Conservation (phyloP, 495 filamentous ascomycete species). For the Talaromyces thailandensis region DNA sequence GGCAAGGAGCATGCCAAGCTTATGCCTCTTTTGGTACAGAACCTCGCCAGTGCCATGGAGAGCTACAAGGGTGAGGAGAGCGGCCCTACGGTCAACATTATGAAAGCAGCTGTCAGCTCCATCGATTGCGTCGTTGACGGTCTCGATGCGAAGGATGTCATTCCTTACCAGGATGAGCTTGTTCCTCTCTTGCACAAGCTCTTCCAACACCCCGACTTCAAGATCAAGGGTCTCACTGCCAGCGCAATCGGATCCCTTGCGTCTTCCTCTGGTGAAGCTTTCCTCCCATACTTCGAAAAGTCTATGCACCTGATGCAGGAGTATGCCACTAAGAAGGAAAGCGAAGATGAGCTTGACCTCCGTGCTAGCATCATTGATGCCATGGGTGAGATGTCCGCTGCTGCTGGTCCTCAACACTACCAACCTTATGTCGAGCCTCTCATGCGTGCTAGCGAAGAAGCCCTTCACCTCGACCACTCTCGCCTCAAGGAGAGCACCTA, state of each 20-base stretch:
- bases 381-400: conserved; percentile 82
- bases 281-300: conserved; percentile 80
- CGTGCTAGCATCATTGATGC: conserved; percentile 83
- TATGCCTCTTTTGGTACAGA: conserved; percentile 76
- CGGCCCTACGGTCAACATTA: conserved; percentile 61
- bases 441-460: conserved; percentile 88
- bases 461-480: conserved; percentile 79
- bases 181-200: conserved; percentile 76
- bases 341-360: conserved; percentile 81
- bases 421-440: conserved; percentile 81
- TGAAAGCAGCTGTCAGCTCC: conserved; percentile 82
- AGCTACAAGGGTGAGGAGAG: conserved; percentile 54
- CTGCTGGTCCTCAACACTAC: conserved; percentile 80
- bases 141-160: conserved; percentile 73
- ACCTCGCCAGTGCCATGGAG: conserved; percentile 70
- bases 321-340: conserved; percentile 79
- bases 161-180: conserved; percentile 70
- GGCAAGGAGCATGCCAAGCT: conserved; percentile 71
- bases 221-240: conserved; percentile 80
- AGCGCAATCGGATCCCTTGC: conserved; percentile 88
- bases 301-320: conserved; percentile 79
- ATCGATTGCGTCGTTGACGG: conserved; percentile 88
- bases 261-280: conserved; percentile 67
- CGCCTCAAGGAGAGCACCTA: conserved; percentile 91
- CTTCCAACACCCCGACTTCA: conserved; percentile 73